phyloP scores from a whole-genome alignment of 2,329 filamentous ascomycete genomes.

The Monascus ruber region DNA sequence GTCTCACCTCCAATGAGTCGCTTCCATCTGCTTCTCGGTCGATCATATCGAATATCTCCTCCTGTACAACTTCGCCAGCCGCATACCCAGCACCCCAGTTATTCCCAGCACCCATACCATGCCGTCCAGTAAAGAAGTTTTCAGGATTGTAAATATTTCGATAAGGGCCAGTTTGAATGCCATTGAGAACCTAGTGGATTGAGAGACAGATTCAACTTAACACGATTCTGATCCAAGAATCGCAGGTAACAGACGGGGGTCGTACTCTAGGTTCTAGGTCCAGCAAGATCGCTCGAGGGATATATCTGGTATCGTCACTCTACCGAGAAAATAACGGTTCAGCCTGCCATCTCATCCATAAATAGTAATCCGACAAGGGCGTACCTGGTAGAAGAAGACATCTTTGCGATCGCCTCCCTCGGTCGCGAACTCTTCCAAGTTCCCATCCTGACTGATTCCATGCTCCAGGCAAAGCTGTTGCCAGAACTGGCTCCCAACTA shows the following conservation, averaged over 20 bases:
- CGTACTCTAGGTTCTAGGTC: constrained; percentile 82
- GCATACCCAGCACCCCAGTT: constrained; percentile 98
- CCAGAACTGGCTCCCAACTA: constrained; percentile 97
- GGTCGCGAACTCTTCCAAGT: constrained; percentile 93
- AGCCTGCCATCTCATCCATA: background rate
- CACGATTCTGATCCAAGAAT: too few relatives aligned
- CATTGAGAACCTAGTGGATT: constrained; percentile 60
- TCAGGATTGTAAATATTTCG: constrained; percentile 99
- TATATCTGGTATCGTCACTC: constrained; percentile 97
- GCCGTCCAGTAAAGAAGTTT: constrained; percentile 95
- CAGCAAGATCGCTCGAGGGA: constrained; percentile 87
- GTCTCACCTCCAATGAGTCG: constrained; percentile 73
- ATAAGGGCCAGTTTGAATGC: constrained; percentile 87
- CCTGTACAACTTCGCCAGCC: constrained; percentile 79
- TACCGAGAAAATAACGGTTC: constrained; percentile 23
- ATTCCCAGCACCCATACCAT: constrained; percentile 87
- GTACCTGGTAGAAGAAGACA: constrained; percentile 87
- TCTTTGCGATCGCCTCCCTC: constrained; percentile 97
- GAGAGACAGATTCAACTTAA: background rate
- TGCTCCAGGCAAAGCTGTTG: constrained; percentile 97
- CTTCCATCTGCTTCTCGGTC: constrained; percentile 96
- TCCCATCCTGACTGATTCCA: constrained; percentile 93
- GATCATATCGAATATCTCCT: constrained; percentile 99
- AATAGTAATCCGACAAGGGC: background rate
- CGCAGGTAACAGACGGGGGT: background rate